phyloP scores from a whole-genome alignment of 2,329 filamentous ascomycete genomes.

The Fusarium sp. region DNA sequence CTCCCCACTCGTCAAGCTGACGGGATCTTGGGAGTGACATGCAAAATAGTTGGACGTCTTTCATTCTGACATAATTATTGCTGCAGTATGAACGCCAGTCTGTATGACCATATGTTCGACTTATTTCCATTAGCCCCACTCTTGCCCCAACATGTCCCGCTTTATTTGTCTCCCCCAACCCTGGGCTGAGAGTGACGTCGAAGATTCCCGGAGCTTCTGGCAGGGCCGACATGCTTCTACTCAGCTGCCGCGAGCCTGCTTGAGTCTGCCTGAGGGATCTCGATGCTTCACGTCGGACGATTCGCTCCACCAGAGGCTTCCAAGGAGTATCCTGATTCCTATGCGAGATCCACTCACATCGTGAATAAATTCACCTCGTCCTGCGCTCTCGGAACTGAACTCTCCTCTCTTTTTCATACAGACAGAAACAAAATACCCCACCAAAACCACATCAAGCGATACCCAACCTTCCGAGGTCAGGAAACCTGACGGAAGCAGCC shows the following conservation, averaged over 20 bases:
- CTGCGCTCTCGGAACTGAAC: constrained; percentile 4
- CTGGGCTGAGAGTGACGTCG: constrained; percentile 50
- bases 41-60: not conserved
- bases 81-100: accelerated
- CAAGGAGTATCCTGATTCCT: constrained; percentile 24
- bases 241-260: constrained; percentile 42
- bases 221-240: constrained; percentile 48
- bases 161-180: constrained; percentile 36
- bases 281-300: constrained; percentile 38
- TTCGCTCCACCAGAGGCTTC: constrained; percentile 30
- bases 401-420: constrained; percentile 28
- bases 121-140: not conserved
- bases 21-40: not conserved
- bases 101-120: not conserved
- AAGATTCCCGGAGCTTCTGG: constrained; percentile 48
- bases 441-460: constrained; percentile 34
- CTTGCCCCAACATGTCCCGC: not conserved
- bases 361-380: constrained; percentile 44
- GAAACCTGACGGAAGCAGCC: constrained; percentile 36
- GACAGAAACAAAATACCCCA: constrained; percentile 22
- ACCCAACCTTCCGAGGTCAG: constrained; percentile 40
- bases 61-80: not conserved
- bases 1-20: not conserved
- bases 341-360: constrained; percentile 38
- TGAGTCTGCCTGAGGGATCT: constrained; percentile 41